Evolutionary conservation across 78 protist species (phyloP), one percentile per base, ranked within the genome.

Genomic region (Dictyostelium intermedium): DNA sequence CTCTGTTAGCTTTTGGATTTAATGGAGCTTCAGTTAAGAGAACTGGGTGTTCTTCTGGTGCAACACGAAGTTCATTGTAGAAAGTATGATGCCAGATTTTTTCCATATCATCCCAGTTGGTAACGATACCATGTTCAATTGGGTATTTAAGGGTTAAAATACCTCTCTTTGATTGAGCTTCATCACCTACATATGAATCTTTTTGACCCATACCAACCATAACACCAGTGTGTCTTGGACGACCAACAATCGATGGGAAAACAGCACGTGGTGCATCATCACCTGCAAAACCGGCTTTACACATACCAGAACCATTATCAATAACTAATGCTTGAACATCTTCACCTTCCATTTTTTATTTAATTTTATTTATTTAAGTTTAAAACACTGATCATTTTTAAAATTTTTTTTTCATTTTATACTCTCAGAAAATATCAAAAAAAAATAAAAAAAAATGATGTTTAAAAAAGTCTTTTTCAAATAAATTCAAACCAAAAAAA

Each of bases 41-140:
- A 5, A 41, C 45, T 41, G 45, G 45, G 5, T 41, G 45, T 41
- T 41, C 45, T 41, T 41, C 45, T 41, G 45, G 45, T 5, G 45
- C 45, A 5, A 41, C 45, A 41, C n/a, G n/a, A n/a, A 99, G 93
- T 93, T 98, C 98, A 43, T 77, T 77, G 92, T 93, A 96, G 94
- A 97, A 96, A 27, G 97, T 92, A 85, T 97, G 99, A 50, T 93
- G 95, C 97, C 97, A 91, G 84, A 98, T 83, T 95, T 96, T 96
- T 96, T 98, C 99, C 99, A 99, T 98, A 93, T 98, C 99, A 83
- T 98, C 99, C 99, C 99, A 99, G 97, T 98, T 97, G 91, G 97
- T 96, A 47, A 99, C 98, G 23, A 97, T 93, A 47, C 97, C 91
- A 69, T 60, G 77, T 72, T 39, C 95, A 23, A 93, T 53, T 9